These are phyloP conservation scores for Acanthamoeba royreba DNA, from an alignment of 208 protist genomes.

Conservation along the genomic window DNA sequence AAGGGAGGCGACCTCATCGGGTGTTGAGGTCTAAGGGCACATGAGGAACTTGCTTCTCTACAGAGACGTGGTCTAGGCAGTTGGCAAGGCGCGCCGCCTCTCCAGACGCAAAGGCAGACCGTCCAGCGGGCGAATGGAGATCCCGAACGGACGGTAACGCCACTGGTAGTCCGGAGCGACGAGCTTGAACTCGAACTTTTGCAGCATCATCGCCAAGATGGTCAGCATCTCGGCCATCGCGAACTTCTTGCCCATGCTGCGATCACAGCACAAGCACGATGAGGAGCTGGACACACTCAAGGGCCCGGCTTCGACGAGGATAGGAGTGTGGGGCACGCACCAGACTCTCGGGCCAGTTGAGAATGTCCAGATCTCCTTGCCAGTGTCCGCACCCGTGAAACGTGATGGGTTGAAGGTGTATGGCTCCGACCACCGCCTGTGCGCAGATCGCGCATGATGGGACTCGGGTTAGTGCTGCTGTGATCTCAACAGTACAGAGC, in stretches of 20 bases:
- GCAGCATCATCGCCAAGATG: neutral
- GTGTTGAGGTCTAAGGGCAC: too few relatives aligned
- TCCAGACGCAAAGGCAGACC: neutral
- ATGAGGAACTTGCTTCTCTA: too few relatives aligned
- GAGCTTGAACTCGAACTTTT: neutral
- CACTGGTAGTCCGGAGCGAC: neutral
- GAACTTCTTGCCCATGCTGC: neutral
- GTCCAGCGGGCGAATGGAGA: neutral
- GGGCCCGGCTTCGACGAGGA: too few relatives aligned
- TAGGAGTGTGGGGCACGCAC: neutral
- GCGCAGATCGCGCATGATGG: too few relatives aligned
- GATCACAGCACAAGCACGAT: neutral
- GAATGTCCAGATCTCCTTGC: neutral
- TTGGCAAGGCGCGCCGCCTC: too few relatives aligned
- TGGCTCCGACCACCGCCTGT: too few relatives aligned
- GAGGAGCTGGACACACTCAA: neutral
- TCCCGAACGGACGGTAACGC: neutral
- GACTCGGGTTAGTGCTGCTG: too few relatives aligned
- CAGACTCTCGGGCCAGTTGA: neutral
- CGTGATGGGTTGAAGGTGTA: neutral
- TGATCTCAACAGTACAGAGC: too few relatives aligned
- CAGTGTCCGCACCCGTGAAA: neutral
- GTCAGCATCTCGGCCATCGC: neutral
- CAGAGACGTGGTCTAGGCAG: too few relatives aligned
- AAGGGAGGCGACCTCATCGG: too few relatives aligned